Conservation (phyloP, 1,139 yeast genomes). For the Yamadazyma conglobata region DNA sequence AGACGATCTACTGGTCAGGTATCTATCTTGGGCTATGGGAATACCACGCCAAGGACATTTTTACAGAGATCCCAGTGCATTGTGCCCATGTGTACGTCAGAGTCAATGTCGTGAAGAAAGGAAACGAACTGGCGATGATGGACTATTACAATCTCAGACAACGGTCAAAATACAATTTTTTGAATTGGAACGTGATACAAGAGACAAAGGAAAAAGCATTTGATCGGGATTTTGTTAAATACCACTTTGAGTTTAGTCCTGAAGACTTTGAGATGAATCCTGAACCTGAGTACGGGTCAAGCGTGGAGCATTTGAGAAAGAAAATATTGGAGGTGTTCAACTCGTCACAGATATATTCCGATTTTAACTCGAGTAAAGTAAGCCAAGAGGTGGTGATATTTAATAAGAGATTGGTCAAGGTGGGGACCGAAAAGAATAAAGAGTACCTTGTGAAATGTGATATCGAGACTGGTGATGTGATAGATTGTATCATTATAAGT, state of each 20-base stretch:
- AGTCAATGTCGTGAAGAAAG: conserved; percentile 33
- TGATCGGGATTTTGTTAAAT: conserved; percentile 42
- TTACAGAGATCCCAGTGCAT: conserved; percentile 68
- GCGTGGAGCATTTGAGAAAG: conserved; percentile 56
- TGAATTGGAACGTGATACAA: conserved; percentile 27
- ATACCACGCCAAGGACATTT: conserved; percentile 62
- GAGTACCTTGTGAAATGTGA: conserved; percentile 57
- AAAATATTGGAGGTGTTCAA: conserved; percentile 52
- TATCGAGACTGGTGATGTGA: conserved; percentile 65
- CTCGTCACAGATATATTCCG: conserved; percentile 44
- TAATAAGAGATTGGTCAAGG: conserved; percentile 27
- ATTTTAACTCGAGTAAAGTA: conserved; percentile 18
- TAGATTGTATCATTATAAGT: conserved; percentile 42
- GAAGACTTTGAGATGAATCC: conserved; percentile 62
- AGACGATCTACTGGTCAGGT: conserved; percentile 45
- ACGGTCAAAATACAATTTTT: conserved; percentile 25
- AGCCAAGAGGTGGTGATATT: conserved; percentile 26
- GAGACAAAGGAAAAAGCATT: conserved; percentile 20
- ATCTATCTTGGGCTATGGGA: conserved; percentile 51
- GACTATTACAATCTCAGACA: conserved; percentile 28
- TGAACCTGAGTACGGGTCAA: conserved; percentile 69
- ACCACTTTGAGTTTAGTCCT: conserved; percentile 76
- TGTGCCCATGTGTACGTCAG: conserved; percentile 69
- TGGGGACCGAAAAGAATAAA: conserved; percentile 30
- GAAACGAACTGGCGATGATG: conserved; percentile 17